Conservation (phyloP, 495 filamentous ascomycete species). For the Astrothelium subdiscretum region DNA sequence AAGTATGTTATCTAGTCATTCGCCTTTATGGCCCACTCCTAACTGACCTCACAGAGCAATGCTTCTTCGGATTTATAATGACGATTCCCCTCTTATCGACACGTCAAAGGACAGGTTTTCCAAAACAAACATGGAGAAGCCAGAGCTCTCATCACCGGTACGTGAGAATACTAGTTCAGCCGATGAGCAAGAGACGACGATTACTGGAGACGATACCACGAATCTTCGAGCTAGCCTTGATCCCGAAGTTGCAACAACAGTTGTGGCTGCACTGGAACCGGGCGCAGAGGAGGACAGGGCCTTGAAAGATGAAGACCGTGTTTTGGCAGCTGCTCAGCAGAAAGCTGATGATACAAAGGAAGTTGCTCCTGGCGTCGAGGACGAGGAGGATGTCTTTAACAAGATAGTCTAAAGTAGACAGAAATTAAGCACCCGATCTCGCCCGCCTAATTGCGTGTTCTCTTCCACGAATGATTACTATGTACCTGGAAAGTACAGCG, state of each 20-base stretch:
- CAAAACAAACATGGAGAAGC: not conserved
- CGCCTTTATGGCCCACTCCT: conserved; percentile 3
- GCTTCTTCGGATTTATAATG: conserved; percentile 82
- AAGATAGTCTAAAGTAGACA: not conserved
- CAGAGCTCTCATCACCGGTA: not conserved
- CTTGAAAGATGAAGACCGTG: conserved; percentile 1
- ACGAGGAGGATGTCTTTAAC: conserved; percentile 11
- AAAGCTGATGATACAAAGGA: conserved; percentile 4
- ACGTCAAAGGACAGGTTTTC: conserved; percentile 23
- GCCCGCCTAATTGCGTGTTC: too few species aligned
- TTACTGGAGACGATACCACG: not conserved
- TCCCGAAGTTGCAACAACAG: not conserved
- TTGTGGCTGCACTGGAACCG: not conserved
- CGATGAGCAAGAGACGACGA: not conserved
- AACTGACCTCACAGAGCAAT: conserved; percentile 45
- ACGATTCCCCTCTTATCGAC: conserved; percentile 54
- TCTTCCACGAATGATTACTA: too few species aligned
- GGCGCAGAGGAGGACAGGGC: not conserved
- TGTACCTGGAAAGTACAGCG: too few species aligned
- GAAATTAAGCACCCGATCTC: too few species aligned
- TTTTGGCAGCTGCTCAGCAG: conserved; percentile 3
- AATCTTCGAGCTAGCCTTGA: not conserved
- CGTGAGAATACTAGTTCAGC: not conserved
- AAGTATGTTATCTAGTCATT: conserved; percentile 20
- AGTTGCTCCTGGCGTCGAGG: conserved; percentile 7